Conservation (phyloP, 768 basidiomycete genomes). For the Cyathus striatus region DNA sequence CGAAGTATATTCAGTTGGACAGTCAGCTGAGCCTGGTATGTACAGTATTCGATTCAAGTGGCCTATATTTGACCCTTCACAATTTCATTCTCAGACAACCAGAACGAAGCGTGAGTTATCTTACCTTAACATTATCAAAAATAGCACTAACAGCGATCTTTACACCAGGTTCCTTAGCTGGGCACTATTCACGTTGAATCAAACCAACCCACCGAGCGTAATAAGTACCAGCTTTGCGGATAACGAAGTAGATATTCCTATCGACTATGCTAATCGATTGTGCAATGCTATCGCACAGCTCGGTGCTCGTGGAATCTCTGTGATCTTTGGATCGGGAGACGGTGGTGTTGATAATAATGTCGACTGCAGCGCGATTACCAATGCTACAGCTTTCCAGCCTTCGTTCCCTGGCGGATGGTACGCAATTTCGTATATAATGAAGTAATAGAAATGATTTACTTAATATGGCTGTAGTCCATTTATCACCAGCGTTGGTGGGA, state of each 20-base stretch:
- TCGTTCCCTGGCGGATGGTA: not conserved
- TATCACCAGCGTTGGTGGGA: not conserved
- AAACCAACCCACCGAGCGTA: not conserved
- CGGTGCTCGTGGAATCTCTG: slow-evolving; percentile 33
- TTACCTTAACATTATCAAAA: too few species aligned
- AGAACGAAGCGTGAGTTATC: too few species aligned
- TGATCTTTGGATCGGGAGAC: slow-evolving; percentile 44
- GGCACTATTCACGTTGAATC: not conserved
- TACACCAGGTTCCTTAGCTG: not conserved
- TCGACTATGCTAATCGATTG: not conserved
- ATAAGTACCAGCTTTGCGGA: not conserved
- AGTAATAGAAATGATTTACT: not conserved
- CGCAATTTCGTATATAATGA: not conserved
- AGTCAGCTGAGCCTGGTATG: too few species aligned
- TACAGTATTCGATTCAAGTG: too few species aligned
- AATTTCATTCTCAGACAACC: too few species aligned
- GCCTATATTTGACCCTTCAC: too few species aligned
- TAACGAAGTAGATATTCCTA: not conserved
- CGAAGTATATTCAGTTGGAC: not conserved
- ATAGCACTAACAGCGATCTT: too few species aligned
- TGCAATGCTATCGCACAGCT: not conserved
- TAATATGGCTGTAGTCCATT: not conserved
- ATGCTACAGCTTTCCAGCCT: not conserved
- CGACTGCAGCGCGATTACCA: not conserved
- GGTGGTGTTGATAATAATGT: slow-evolving; percentile 37